Evolutionary conservation across 805 yeast species (phyloP).

Genomic region (Maudiozyma barnettii): DNA sequence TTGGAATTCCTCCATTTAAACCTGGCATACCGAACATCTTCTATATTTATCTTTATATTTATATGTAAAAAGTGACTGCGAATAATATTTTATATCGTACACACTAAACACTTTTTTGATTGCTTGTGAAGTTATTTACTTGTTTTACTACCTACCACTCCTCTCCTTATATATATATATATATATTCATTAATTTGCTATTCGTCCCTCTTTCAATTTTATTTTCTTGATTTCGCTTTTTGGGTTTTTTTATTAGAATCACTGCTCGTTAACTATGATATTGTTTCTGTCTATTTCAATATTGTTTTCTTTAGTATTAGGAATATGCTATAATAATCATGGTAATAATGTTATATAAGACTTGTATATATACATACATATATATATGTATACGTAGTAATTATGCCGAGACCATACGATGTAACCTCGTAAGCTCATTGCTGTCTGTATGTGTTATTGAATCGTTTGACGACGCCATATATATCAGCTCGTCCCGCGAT

Average conservation of each 20-base stretch:
- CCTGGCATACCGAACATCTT: constrained; percentile 26
- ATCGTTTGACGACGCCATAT: background rate
- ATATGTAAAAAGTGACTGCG: background rate
- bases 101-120: no score
- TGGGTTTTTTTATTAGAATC: background rate
- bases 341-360: no score
- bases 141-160: no score
- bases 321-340: no score
- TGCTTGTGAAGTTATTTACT: no score
- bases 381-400: no score
- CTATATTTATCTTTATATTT: background rate
- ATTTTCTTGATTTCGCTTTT: background rate
- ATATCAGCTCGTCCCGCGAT: background rate
- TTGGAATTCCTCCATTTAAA: constrained; percentile 12
- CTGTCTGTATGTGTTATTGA: background rate
- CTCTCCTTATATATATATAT: no score
- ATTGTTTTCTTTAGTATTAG: no score
- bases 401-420: background rate
- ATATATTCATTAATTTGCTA: background rate
- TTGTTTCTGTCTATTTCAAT: no score
- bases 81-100: background rate
- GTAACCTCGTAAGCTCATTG: background rate
- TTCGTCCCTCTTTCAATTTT: background rate
- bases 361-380: background rate
- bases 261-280: background rate